Base-by-base conservation (phyloP, 2,329 filamentous ascomycete genomes). In the Fusarium sp. region DNA sequence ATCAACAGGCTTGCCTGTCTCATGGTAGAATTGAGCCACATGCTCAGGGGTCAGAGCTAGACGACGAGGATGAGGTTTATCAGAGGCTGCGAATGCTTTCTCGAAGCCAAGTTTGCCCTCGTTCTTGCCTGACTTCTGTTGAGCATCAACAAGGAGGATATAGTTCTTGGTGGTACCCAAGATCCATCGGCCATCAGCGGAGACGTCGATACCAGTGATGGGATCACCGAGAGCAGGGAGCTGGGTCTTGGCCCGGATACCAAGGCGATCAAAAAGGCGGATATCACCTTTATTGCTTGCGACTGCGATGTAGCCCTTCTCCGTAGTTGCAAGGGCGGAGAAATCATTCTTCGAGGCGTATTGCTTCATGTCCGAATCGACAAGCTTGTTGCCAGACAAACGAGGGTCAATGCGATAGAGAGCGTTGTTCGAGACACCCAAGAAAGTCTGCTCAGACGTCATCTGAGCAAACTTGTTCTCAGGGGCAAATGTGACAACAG, bases 401-500 rank as follows among this genome's bases (percentile, higher is more conserved):
- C 96, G 94, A 70, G 96, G 96, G 77, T 99, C 96, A 58, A 99
- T 87, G 13, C 95, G 92, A 83, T 94, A 99, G 9, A 99, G 86
- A 0, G 96, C 94, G 72, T 99, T 99, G 76, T 90, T 88, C 10
- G 94, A 97, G 25, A 97, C 88, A 80, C 96, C 96, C 11, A 99
- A 83, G 84, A 99, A 98, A 0, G 96, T 96, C 75, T 97, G 94
- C 76, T 97, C 94, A 62, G 90, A 89, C 1, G 94, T 97, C 91
- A 97, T 97, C 82, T 99, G 96, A 2, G 96, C 90, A 75, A 97
- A 99, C 87, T 99, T 99, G 86, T 91, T 97, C 79, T 97, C 94
- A 0, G 96, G 96, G 0, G 93, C 93, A 79, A 98, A 98, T 11
- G 90, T 96, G 55, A 92, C 89, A 64, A 98, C 92, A 0, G 93